Evolutionary conservation across 768 basidiomycete genomes (phyloP).

Genomic region (Boletus patriciae): DNA sequence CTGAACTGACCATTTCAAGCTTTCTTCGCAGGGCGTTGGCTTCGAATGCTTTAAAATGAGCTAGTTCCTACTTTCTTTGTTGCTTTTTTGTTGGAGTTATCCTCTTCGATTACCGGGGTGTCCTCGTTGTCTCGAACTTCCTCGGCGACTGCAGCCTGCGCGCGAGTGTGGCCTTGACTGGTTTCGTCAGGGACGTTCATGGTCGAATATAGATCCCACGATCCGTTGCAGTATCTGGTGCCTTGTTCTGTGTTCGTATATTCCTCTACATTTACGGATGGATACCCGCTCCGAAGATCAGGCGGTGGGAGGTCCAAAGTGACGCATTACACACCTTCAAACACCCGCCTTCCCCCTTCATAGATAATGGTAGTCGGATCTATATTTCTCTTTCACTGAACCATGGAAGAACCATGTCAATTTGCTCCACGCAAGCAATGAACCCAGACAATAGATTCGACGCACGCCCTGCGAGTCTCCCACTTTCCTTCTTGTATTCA

Average conservation of each 20-base stretch:
- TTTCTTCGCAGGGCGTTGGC: slow-evolving; percentile 75
- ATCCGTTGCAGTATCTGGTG: slow-evolving; percentile 48
- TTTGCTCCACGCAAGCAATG: background rate
- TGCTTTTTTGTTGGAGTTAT: slow-evolving; percentile 57
- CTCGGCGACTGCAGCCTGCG: slow-evolving; percentile 67
- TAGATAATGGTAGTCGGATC: slow-evolving; percentile 96
- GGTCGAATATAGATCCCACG: slow-evolving; percentile 1
- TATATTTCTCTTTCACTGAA: too few relatives aligned
- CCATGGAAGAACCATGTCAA: too few relatives aligned
- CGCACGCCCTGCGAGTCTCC: slow-evolving; percentile 78
- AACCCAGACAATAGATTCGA: slow-evolving; percentile 9
- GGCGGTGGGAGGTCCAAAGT: background rate
- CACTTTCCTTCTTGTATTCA: slow-evolving; percentile 78
- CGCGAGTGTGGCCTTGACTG: slow-evolving; percentile 61
- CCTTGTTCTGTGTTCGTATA: slow-evolving; percentile 40
- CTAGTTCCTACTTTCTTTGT: slow-evolving; percentile 67
- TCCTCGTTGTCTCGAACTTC: slow-evolving; percentile 62
- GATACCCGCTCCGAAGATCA: background rate
- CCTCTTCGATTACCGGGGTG: slow-evolving; percentile 36
- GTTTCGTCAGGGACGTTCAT: background rate
- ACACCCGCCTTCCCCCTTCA: slow-evolving; percentile 63
- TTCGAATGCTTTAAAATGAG: slow-evolving; percentile 79
- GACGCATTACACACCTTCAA: too few relatives aligned
- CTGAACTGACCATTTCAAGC: too few relatives aligned
- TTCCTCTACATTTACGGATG: slow-evolving; percentile 53